Percentiles rank a stretch among this genome's conserved stretches.
These are phyloP conservation scores for Tephrocybe sp. DNA, from an alignment of 768 basidiomycete genomes.

Conservation along the genomic window DNA sequence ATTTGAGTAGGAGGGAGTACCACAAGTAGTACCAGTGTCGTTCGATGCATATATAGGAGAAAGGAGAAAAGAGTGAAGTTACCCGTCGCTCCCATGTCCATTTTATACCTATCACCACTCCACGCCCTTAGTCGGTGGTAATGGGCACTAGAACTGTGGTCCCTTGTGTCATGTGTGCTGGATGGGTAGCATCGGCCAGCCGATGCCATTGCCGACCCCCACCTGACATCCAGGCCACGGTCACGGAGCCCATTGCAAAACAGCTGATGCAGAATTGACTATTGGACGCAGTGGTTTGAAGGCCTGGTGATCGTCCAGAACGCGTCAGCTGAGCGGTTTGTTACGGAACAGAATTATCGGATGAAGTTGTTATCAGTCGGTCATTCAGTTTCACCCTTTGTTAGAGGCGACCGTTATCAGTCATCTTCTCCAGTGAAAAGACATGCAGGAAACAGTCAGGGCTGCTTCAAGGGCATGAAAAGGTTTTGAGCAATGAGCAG, in stretches of 20 bases:
- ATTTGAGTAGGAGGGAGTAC: background rate
- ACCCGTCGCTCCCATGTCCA: conserved; percentile 4
- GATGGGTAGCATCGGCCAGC: conserved; percentile 3
- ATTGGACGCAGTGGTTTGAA: background rate
- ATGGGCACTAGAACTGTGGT: conserved; percentile 1
- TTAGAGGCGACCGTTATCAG: no score
- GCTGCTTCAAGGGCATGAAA: no score
- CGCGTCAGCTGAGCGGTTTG: conserved; percentile 16
- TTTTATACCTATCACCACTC: conserved; percentile 12
- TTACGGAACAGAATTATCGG: conserved; percentile 12
- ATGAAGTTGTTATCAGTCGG: background rate
- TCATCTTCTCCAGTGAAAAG: no score
- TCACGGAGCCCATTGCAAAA: conserved; percentile 11
- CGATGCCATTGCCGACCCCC: conserved; percentile 15
- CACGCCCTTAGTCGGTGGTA: conserved; percentile 1
- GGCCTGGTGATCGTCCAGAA: conserved; percentile 15
- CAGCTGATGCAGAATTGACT: conserved; percentile 12
- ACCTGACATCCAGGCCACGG: conserved; percentile 13
- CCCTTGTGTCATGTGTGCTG: conserved; percentile 14
- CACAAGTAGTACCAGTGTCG: background rate
- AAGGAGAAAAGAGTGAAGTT: background rate
- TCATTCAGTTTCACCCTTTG: no score
- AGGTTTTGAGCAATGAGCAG: no score
- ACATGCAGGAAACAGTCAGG: no score
- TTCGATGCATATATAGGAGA: background rate